Conservation (phyloP, 305 asterid species). For the Caryopteris hybrid region DNA sequence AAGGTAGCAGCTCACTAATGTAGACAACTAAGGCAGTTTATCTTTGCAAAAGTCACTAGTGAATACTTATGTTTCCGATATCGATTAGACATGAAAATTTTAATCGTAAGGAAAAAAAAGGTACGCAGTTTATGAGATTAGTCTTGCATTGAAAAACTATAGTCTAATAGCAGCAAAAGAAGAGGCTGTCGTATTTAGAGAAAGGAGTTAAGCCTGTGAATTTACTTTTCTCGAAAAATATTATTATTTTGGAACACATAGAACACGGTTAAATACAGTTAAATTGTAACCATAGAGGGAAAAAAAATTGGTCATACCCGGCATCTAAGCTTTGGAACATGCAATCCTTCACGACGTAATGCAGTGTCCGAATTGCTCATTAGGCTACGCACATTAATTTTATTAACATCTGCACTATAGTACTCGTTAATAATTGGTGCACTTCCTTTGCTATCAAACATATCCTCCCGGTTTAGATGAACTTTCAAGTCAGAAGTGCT, state of each 20-base stretch:
- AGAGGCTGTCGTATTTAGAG: constrained; percentile 5
- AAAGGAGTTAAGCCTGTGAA: constrained; percentile 11
- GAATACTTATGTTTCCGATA: neutral
- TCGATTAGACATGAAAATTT: constrained; percentile 2
- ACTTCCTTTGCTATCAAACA: constrained; percentile 38
- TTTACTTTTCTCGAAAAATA: constrained; percentile 6
- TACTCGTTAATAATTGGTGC: constrained; percentile 70
- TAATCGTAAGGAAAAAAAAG: neutral
- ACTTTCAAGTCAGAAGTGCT: constrained; percentile 78
- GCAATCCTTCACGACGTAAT: constrained; percentile 53
- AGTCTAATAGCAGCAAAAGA: constrained; percentile 1
- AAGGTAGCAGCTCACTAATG: neutral
- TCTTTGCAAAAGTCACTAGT: neutral
- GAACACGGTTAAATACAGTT: neutral
- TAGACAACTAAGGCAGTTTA: constrained; percentile 3
- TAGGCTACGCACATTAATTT: constrained; percentile 33
- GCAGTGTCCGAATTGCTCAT: constrained; percentile 60
- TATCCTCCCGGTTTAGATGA: constrained; percentile 41
- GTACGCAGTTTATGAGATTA: neutral
- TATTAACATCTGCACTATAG: constrained; percentile 52
- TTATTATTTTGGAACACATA: constrained; percentile 3
- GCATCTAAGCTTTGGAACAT: constrained; percentile 71
- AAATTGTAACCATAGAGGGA: constrained; percentile 8
- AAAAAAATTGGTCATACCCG: constrained; percentile 55
- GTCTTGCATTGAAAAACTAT: neutral